These are phyloP conservation scores for Fusarium nodosum DNA, from an alignment of 2,329 filamentous ascomycete genomes.

Conservation along the genomic window DNA sequence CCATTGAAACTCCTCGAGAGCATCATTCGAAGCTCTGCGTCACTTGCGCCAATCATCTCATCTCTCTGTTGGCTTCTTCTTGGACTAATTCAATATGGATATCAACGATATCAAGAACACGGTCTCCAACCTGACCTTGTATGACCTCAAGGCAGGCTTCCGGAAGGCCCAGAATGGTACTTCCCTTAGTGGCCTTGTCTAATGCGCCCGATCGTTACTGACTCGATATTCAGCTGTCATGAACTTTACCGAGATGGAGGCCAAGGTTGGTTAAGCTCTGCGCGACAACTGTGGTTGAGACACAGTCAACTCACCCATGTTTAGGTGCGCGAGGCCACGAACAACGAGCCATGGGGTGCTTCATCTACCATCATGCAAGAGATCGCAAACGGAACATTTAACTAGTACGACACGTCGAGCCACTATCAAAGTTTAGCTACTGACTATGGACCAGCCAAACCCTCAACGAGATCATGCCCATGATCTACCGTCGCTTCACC, in stretches of 20 bases:
- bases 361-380: constrained; percentile 92
- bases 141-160: constrained; percentile 94
- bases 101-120: constrained; percentile 86
- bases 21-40: constrained; percentile 30
- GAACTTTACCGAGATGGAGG: constrained; percentile 97
- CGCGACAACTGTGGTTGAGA: constrained; percentile 16
- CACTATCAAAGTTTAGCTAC: constrained; percentile 12
- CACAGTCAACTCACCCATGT: constrained; percentile 34
- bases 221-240: constrained; percentile 79
- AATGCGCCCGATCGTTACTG: constrained; percentile 46
- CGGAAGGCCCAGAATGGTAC: constrained; percentile 97
- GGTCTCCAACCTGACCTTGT: constrained; percentile 92
- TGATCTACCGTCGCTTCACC: constrained; percentile 99
- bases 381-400: constrained; percentile 97
- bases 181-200: constrained; percentile 16
- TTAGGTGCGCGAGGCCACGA: constrained; percentile 95
- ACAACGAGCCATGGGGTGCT: constrained; percentile 97
- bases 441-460: constrained; percentile 75
- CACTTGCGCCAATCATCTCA: constrained; percentile 3
- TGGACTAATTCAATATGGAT: constrained; percentile 73
- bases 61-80: constrained; percentile 26
- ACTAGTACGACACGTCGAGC: constrained; percentile 77
- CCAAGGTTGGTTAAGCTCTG: constrained; percentile 63
- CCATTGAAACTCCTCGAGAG: constrained; percentile 28
- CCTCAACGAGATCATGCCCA: constrained; percentile 99